Evolutionary conservation across 2,329 filamentous ascomycete species (phyloP), one percentile per base, ranked within the genome.

Genomic region (Sporothrix phasma): DNA sequence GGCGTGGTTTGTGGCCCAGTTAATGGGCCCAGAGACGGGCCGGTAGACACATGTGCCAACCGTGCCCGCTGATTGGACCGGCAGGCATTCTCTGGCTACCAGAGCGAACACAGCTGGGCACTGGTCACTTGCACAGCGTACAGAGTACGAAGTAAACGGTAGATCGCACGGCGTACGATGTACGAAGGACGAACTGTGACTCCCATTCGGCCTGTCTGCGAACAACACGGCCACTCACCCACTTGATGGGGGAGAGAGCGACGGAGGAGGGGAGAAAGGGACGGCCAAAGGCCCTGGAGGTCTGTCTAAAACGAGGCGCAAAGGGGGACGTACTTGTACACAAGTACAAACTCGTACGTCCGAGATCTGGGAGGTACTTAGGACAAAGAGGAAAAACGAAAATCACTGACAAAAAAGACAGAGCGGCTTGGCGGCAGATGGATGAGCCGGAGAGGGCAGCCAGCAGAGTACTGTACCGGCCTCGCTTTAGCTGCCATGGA

Each of bases 1-100:
- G 51, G 51, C 10, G 31, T 47, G 10, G 19, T 26, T 47, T 47
- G 6, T 17, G 17, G 41, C 41, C 41, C 8, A 43, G 29, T 24
- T 19, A 15, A n/a, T 39, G 26, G 17, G 10, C 49, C n/a, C n/a
- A 37, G 43, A n/a, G 11, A 17, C 60, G 19, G 26, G 58, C 43
- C 26, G 26, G 31, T 31, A 26, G 41, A 43, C 64, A 66, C 64
- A 66, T 66, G 64, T 51, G 62, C 49, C 58, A 58, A 41, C 49
- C 41, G 19, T 3, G 47, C 24, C 15, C 49, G 49, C 56, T 66
- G 64, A 66, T 66, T 66, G 64, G 64, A 45, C 62, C 54, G 54
- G 29, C 15, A 22, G 49, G 29, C 47, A 29, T 47, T 24, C 41
- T 34, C 45, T 59, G 11, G 34, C 24, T 37, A 10, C 11, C 11